A percentile compares a stretch with the other conserved stretches of the same genome.
These are phyloP conservation scores for Priceomyces castillae DNA, from an alignment of 805 yeast genomes.

Conservation along the genomic window DNA sequence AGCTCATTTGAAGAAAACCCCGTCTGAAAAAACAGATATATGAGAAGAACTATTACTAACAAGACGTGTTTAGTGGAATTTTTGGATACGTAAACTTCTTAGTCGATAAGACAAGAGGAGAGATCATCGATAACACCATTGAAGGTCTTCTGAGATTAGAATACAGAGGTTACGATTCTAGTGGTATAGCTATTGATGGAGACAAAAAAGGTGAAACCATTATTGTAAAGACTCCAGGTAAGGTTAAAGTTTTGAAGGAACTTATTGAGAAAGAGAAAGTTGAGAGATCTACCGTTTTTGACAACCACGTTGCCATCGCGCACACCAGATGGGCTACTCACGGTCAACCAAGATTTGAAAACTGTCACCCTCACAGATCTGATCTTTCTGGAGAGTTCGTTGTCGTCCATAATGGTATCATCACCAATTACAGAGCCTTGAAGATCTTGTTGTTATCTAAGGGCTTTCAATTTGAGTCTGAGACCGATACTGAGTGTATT, in stretches of 20 bases:
- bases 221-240: slow-evolving; percentile 84
- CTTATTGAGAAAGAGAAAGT: slow-evolving; percentile 53
- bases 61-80: slow-evolving; percentile 64
- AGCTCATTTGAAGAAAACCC: no score
- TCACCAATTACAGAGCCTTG: slow-evolving; percentile 91
- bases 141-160: slow-evolving; percentile 86
- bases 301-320: slow-evolving; percentile 92
- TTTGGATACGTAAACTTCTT: slow-evolving; percentile 96
- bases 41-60: slow-evolving; percentile 6
- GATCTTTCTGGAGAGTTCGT: slow-evolving; percentile 81
- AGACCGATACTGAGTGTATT: slow-evolving; percentile 97
- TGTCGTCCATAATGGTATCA: slow-evolving; percentile 96
- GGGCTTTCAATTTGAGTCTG: slow-evolving; percentile 83
- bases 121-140: slow-evolving; percentile 81
- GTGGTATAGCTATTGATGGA: slow-evolving; percentile 95
- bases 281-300: slow-evolving; percentile 63
- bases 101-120: slow-evolving; percentile 89
- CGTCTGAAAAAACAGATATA: not conserved
- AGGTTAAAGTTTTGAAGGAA: slow-evolving; percentile 75
- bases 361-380: slow-evolving; percentile 96
- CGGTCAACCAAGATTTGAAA: slow-evolving; percentile 80
- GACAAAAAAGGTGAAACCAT: slow-evolving; percentile 68
- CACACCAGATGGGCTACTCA: slow-evolving; percentile 99
- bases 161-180: slow-evolving; percentile 97
- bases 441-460: slow-evolving; percentile 75